These are phyloP conservation scores for Penicillium turbatum DNA, from an alignment of 495 filamentous ascomycete species.

Conservation along the genomic window DNA sequence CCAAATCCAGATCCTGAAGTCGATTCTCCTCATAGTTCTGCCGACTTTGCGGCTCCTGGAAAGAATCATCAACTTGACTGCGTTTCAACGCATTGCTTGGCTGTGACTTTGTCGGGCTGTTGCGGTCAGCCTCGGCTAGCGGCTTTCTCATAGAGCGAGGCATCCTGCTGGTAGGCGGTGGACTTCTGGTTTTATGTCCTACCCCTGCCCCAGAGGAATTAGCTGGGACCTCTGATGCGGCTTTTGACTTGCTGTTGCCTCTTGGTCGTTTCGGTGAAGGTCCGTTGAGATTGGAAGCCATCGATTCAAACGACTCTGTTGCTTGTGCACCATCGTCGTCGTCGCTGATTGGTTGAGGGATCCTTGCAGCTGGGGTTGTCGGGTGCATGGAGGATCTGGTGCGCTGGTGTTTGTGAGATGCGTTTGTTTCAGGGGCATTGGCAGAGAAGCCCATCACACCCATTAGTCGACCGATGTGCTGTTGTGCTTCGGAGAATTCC, in stretches of 20 bases:
- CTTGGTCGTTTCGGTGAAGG: constrained; percentile 33
- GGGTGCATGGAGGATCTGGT: constrained; percentile 13
- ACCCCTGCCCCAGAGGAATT: not conserved
- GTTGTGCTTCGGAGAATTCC: constrained; percentile 48
- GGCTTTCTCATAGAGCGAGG: constrained; percentile 6
- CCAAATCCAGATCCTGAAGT: constrained; percentile 30
- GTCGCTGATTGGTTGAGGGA: constrained; percentile 15
- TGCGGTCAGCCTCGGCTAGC: constrained; percentile 25
- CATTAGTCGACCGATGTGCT: constrained; percentile 47
- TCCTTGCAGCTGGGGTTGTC: constrained; percentile 7
- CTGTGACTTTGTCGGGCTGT: constrained; percentile 28
- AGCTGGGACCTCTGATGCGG: not conserved
- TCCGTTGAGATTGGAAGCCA: constrained; percentile 12
- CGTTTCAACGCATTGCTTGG: constrained; percentile 7
- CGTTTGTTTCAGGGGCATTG: constrained; percentile 16
- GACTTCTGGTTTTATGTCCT: not conserved
- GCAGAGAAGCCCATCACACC: constrained; percentile 43
- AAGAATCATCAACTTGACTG: constrained; percentile 6
- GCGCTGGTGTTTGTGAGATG: constrained; percentile 21
- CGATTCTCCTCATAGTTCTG: constrained; percentile 19
- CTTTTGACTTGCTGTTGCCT: constrained; percentile 9
- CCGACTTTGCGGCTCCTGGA: constrained; percentile 6
- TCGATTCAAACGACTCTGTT: constrained; percentile 21
- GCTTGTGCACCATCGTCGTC: constrained; percentile 22
- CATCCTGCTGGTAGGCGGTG: not conserved